Conservation (phyloP, 2,329 filamentous ascomycete species). For the Pestalotiopsis sp. region DNA sequence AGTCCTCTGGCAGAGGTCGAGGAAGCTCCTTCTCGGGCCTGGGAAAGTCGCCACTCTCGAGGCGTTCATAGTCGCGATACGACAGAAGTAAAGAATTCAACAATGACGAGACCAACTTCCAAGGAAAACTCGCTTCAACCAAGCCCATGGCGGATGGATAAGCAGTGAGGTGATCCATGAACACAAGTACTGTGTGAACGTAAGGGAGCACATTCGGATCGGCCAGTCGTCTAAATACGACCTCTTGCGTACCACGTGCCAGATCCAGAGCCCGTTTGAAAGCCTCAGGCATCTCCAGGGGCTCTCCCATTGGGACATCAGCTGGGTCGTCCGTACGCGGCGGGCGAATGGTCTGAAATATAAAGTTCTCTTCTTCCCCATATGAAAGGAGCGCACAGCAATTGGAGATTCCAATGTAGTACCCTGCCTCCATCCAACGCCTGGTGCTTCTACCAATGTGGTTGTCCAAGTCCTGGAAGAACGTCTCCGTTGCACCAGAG, state of each 20-base stretch:
- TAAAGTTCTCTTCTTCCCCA: slow-evolving; percentile 47
- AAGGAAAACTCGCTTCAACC: slow-evolving; percentile 50
- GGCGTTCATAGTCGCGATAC: slow-evolving; percentile 29
- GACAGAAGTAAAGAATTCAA: slow-evolving; percentile 38
- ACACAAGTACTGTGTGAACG: slow-evolving; percentile 62
- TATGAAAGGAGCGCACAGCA: slow-evolving; percentile 54
- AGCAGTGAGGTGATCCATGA: slow-evolving; percentile 48
- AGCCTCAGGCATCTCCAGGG: slow-evolving; percentile 15
- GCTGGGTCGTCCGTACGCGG: slow-evolving; percentile 27
- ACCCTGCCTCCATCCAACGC: slow-evolving; percentile 52
- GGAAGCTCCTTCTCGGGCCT: slow-evolving; percentile 41
- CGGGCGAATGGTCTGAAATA: slow-evolving; percentile 41
- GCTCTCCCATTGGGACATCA: slow-evolving; percentile 21
- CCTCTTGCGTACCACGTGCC: slow-evolving; percentile 23
- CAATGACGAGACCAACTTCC: slow-evolving; percentile 47
- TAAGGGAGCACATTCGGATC: slow-evolving; percentile 63
- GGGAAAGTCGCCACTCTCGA: slow-evolving; percentile 48
- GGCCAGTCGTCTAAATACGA: slow-evolving; percentile 51
- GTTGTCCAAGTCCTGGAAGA: slow-evolving; percentile 52
- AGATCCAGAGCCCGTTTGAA: slow-evolving; percentile 25
- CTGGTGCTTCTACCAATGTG: slow-evolving; percentile 54
- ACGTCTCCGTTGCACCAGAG: slow-evolving; percentile 43
- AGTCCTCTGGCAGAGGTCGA: slow-evolving; percentile 68
- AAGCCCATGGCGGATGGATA: slow-evolving; percentile 41
- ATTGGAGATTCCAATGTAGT: slow-evolving; percentile 56